Base-by-base conservation (phyloP, 345 rosid species). In the Balakata baccata region DNA sequence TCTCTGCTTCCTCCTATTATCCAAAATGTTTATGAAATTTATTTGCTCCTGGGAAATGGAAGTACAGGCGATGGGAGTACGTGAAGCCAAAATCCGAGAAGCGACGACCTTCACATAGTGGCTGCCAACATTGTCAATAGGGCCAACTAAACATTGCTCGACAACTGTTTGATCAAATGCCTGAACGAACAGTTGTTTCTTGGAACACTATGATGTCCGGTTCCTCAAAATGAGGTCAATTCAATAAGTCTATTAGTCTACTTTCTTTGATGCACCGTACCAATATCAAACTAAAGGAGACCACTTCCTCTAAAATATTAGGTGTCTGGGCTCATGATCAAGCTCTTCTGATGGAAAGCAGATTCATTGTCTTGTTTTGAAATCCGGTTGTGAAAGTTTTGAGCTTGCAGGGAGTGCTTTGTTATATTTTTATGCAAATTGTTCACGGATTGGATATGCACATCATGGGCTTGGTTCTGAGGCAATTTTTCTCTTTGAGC, bases 131-230 rank as follows among this genome's bases (percentile, higher is more conserved):
- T 78, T 25, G 61, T 73, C n/a, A 83, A 84, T 0, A 37, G 2
- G 87, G 88, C 56, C 64, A 66, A 11, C 25, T 82, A 25, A 65
- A 75, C 68, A 14, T 59, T 47, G 92, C 88, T 29, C 88, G 87
- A 3, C 57, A 65, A 18, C 54, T 88, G 83, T 86, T 88, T 62
- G 89, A 87, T 70, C 59, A 74, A 81, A 88, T 88, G 92, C 81
- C 86, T 4, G 41, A 17, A 0, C 71, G 87, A 80, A 80, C 87
- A 4, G 80, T 80, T 0, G 83, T 78, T 68, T 86, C 89, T 7
- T 83, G 88, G 87, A 84, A 86, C 80, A 61, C 79, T 72, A 53
- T 81, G 85, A 78, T 84, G 59, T 81, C 87, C 47, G 83, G 86
- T 54, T 84, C 82, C 72, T 75, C 86, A 50, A 75, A 69, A 49